phyloP scores from a whole-genome alignment of 208 protist genomes.

The Leishmania lainsoni region DNA sequence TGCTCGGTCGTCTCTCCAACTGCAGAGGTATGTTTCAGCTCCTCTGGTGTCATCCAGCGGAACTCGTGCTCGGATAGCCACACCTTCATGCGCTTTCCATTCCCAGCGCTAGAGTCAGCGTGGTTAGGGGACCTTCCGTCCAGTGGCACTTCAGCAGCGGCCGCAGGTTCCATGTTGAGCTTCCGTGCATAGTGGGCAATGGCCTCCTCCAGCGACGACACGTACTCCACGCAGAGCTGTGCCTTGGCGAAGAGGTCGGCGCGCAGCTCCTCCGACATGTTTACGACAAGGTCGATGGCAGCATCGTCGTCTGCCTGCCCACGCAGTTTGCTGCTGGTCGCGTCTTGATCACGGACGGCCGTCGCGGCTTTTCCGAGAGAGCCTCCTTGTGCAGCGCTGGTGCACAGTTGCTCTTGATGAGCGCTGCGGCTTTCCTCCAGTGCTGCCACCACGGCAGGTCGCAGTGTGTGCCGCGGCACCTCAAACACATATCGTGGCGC shows the following conservation, averaged over 20 bases:
- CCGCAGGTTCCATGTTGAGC: slow-evolving; percentile 35
- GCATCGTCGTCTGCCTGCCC: slow-evolving; percentile 6
- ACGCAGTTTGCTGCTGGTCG: neutral
- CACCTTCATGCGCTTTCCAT: slow-evolving; percentile 36
- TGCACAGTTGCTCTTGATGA: neutral
- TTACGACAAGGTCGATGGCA: slow-evolving; percentile 49
- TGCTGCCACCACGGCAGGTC: slow-evolving; percentile 39
- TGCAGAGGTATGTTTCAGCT: slow-evolving; percentile 33
- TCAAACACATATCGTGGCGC: slow-evolving; percentile 70
- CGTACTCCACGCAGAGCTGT: slow-evolving; percentile 73
- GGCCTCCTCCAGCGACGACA: slow-evolving; percentile 52
- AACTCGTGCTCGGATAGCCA: slow-evolving; percentile 61
- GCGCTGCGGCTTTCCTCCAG: slow-evolving; percentile 40
- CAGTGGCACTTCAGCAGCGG: slow-evolving; percentile 13
- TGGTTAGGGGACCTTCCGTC: neutral
- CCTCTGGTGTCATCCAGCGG: slow-evolving; percentile 54
- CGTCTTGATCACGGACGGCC: neutral
- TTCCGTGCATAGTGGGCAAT: slow-evolving; percentile 40
- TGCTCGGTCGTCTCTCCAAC: neutral
- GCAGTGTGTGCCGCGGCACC: slow-evolving; percentile 52
- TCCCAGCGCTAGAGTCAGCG: neutral
- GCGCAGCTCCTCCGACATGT: slow-evolving; percentile 53
- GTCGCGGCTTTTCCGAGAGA: neutral
- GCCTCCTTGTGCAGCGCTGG: neutral
- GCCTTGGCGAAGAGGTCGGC: slow-evolving; percentile 68